A percentile compares a stretch with the other conserved stretches of the same genome.
Conservation (phyloP, 176 grass and related monocot genomes). For the Saccharum officinarum region DNA sequence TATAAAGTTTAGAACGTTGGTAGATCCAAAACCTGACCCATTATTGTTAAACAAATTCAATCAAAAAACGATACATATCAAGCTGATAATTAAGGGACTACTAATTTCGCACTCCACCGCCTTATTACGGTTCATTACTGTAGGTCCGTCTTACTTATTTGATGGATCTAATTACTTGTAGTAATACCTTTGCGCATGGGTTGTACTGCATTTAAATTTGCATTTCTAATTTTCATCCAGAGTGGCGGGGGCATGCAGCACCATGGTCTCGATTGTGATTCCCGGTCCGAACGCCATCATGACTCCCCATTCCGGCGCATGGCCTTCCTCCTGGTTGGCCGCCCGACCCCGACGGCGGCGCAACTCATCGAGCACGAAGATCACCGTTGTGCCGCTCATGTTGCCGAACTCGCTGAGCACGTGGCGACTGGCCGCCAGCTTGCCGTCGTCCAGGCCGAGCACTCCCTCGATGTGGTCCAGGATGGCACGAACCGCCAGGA, state of each 20-base stretch:
- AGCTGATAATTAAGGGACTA: too few species aligned
- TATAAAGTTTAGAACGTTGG: too few species aligned
- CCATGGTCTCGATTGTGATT: conserved; percentile 51
- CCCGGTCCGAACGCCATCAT: conserved; percentile 55
- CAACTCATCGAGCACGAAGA: conserved; percentile 59
- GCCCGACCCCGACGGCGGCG: neutral
- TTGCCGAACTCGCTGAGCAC: conserved; percentile 47
- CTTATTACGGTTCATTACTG: too few species aligned
- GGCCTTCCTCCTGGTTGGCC: neutral
- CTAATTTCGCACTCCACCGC: too few species aligned
- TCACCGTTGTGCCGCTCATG: conserved; percentile 47
- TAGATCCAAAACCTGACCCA: too few species aligned
- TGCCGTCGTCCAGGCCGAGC: conserved; percentile 35
- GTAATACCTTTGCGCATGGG: neutral
- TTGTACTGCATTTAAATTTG: neutral
- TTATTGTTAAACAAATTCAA: too few species aligned
- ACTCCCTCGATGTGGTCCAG: conserved; percentile 49
- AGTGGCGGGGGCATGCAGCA: conserved; percentile 17
- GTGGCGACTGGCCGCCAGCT: conserved; percentile 23
- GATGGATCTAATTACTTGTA: neutral
- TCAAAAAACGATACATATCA: too few species aligned
- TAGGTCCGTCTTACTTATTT: neutral
- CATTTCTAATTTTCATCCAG: neutral
- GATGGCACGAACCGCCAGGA: conserved; percentile 19
- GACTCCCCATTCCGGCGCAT: conserved; percentile 35